phyloP scores from a whole-genome alignment of 805 yeast genomes.

The Saccharomycopsis vini region DNA sequence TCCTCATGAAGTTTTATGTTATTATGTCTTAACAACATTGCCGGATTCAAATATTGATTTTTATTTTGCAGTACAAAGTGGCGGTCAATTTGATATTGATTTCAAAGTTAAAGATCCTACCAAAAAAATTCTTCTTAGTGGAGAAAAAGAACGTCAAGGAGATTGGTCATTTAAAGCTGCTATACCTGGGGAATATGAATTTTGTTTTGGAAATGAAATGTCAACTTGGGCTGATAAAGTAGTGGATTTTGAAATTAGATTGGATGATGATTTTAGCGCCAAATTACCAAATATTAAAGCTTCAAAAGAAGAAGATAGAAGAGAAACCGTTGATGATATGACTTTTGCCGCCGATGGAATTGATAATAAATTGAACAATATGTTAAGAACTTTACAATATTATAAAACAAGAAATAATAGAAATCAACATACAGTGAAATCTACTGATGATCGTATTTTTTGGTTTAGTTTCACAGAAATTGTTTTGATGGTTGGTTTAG shows the following conservation, averaged over 20 bases:
- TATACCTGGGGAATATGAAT: constrained; percentile 69
- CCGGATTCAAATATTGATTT: constrained; percentile 56
- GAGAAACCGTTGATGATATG: constrained; percentile 21
- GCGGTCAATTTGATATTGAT: constrained; percentile 74
- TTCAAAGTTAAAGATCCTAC: constrained; percentile 50
- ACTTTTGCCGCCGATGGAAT: constrained; percentile 43
- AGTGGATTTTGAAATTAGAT: constrained; percentile 70
- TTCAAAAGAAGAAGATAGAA: constrained; percentile 15
- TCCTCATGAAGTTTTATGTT: constrained; percentile 70
- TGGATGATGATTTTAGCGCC: constrained; percentile 46
- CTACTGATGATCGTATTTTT: constrained; percentile 55
- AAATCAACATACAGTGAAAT: constrained; percentile 68
- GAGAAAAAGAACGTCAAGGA: constrained; percentile 64
- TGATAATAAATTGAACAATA: constrained; percentile 48
- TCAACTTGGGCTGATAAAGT: constrained; percentile 74
- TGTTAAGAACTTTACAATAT: constrained; percentile 59
- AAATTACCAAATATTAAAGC: constrained; percentile 40
- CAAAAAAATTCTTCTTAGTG: constrained; percentile 42
- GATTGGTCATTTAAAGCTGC: constrained; percentile 62
- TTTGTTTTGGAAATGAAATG: constrained; percentile 79
- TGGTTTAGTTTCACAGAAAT: constrained; percentile 61
- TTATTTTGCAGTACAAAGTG: constrained; percentile 77
- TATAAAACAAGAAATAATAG: constrained; percentile 86
- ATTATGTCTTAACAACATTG: constrained; percentile 55
- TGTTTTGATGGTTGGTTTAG: constrained; percentile 58